phyloP scores from a whole-genome alignment of 371 early-diverging fungal species.

The Mortierella sp. region DNA sequence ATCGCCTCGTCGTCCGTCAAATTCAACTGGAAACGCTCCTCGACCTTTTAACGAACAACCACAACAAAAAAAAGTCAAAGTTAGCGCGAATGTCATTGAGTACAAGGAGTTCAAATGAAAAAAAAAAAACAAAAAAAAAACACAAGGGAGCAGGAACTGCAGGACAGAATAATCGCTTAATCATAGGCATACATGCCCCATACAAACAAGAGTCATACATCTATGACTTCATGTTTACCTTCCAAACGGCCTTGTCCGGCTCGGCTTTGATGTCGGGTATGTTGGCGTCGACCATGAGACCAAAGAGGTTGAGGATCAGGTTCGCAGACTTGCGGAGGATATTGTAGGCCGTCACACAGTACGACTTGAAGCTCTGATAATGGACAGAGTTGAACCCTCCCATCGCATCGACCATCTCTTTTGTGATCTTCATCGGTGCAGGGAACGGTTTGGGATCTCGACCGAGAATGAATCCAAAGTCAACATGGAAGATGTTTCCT shows the following conservation, averaged over 20 bases:
- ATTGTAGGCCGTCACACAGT: slow-evolving; percentile 94
- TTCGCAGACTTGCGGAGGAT: slow-evolving; percentile 93
- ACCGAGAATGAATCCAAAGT: slow-evolving; percentile 98
- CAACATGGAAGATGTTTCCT: slow-evolving; percentile 97
- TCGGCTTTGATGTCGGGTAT: slow-evolving; percentile 96
- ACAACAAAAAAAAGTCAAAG: background rate
- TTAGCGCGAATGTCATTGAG: background rate
- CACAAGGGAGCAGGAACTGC: background rate
- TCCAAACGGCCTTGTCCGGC: slow-evolving; percentile 95
- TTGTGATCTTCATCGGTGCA: slow-evolving; percentile 98
- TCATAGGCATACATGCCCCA: background rate
- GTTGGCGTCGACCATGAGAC: slow-evolving; percentile 95
- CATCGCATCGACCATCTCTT: slow-evolving; percentile 99
- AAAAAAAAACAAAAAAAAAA: background rate
- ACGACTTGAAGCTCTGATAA: slow-evolving; percentile 89
- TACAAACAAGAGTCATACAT: background rate
- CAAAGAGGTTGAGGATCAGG: slow-evolving; percentile 94
- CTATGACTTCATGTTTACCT: slow-evolving; percentile 65
- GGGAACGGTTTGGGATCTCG: slow-evolving; percentile 99
- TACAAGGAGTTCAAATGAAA: background rate
- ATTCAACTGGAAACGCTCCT: slow-evolving; percentile 94
- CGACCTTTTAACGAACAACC: slow-evolving; percentile 74
- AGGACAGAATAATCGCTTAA: background rate
- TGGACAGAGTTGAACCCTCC: slow-evolving; percentile 88
- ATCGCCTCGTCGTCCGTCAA: slow-evolving; percentile 96